Conservation (phyloP, 2,329 filamentous ascomycete species). For the Fonsecaea monophora region DNA sequence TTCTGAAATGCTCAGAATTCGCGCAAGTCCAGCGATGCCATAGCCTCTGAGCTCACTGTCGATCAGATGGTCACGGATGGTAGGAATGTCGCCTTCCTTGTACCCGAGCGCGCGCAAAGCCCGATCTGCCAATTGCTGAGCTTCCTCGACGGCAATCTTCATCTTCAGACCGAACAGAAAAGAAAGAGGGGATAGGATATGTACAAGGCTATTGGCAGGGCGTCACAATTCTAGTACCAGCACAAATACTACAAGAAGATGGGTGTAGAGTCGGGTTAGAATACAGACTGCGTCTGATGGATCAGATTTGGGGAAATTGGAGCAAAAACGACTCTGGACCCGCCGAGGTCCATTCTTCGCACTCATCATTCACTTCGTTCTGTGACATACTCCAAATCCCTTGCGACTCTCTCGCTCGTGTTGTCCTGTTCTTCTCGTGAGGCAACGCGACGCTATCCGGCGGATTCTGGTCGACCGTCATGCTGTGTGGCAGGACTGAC, state of each 20-base stretch:
- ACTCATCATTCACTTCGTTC: background rate
- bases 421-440: background rate
- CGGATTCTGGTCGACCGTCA: too few relatives aligned
- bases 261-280: background rate
- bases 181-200: background rate
- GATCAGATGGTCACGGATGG: slow-evolving; percentile 27
- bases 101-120: slow-evolving; percentile 25
- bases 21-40: slow-evolving; percentile 29
- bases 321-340: background rate
- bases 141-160: slow-evolving; percentile 9
- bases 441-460: too few relatives aligned
- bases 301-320: slow-evolving; percentile 4
- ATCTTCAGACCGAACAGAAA: background rate
- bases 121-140: slow-evolving; percentile 5
- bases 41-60: slow-evolving; percentile 34
- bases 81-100: slow-evolving; percentile 13
- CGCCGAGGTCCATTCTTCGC: background rate
- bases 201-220: background rate
- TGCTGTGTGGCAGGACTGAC: too few relatives aligned
- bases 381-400: background rate
- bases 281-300: background rate
- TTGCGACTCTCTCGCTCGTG: background rate
- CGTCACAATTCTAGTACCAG: background rate
- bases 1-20: slow-evolving; percentile 29
- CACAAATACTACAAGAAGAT: background rate